Evolutionary conservation across 805 yeast genomes (phyloP).

Genomic region (Cyberlindnera samutprakarnensis): DNA sequence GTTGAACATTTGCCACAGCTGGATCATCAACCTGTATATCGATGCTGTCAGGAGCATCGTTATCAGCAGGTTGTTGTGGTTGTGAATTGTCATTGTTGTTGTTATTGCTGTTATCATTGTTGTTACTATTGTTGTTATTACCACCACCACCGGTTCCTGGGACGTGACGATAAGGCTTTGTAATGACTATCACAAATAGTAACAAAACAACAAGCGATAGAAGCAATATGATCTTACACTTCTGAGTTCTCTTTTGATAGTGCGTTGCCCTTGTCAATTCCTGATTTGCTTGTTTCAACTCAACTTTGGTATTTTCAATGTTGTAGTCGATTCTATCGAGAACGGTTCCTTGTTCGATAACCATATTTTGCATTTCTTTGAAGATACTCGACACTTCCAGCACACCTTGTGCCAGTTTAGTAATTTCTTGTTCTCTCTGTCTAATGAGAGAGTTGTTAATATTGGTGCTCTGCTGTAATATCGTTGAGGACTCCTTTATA

Average conservation of each 20-base stretch:
- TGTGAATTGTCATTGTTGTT: too few relatives aligned
- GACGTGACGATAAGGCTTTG: conserved; percentile 42
- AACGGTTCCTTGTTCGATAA: conserved; percentile 92
- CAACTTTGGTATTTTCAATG: conserved; percentile 68
- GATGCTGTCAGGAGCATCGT: too few relatives aligned
- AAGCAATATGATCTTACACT: conserved; percentile 80
- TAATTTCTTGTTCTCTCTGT: conserved; percentile 84
- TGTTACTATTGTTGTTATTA: conserved; percentile 21
- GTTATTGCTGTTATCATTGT: not conserved
- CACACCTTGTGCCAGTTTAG: conserved; percentile 88
- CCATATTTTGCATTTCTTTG: conserved; percentile 84
- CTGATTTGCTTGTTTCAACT: conserved; percentile 68
- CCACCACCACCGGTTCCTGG: conserved; percentile 4
- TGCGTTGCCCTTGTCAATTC: conserved; percentile 70
- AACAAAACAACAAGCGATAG: conserved; percentile 65
- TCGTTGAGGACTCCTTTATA: conserved; percentile 39
- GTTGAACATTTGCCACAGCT: too few relatives aligned
- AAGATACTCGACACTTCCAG: conserved; percentile 89
- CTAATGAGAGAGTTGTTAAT: conserved; percentile 39
- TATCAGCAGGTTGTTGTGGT: too few relatives aligned
- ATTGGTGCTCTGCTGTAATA: conserved; percentile 25
- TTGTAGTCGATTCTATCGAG: conserved; percentile 93
- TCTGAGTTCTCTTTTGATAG: conserved; percentile 84
- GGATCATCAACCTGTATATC: too few relatives aligned
- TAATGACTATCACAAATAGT: conserved; percentile 58